Conservation (phyloP, 1,139 yeast genomes). For the Protomyces inundatus region DNA sequence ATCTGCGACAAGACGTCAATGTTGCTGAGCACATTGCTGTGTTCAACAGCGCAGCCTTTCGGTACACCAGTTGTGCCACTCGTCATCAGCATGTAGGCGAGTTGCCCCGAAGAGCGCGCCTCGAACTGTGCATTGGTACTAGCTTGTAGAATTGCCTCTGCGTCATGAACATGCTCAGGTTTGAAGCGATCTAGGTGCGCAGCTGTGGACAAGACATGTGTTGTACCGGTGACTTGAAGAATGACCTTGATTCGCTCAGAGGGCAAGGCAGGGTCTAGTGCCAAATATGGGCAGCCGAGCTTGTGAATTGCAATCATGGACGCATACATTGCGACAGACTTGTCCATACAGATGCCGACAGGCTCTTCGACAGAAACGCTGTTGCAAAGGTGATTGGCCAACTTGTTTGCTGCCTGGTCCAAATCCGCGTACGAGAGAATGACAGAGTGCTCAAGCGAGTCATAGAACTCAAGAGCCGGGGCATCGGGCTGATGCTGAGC, state of each 20-base stretch:
- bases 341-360: slow-evolving; percentile 28
- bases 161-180: background rate
- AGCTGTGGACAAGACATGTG: slow-evolving; percentile 2
- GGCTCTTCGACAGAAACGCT: background rate
- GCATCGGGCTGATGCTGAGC: background rate
- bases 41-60: slow-evolving; percentile 85
- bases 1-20: slow-evolving; percentile 27
- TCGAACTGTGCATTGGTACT: background rate
- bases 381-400: slow-evolving; percentile 8
- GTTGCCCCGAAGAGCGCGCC: slow-evolving; percentile 49
- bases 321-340: slow-evolving; percentile 30
- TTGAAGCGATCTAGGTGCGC: background rate
- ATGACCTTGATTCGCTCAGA: slow-evolving; percentile 16
- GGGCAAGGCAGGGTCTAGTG: slow-evolving; percentile 30
- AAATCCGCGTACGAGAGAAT: slow-evolving; percentile 25
- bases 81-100: slow-evolving; percentile 92
- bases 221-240: slow-evolving; percentile 4
- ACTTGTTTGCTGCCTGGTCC: background rate
- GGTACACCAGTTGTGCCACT: slow-evolving; percentile 98
- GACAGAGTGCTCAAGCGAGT: background rate
- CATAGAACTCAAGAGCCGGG: slow-evolving; percentile 14
- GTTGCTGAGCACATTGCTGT: slow-evolving; percentile 55
- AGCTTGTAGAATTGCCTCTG: background rate
- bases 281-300: slow-evolving; percentile 33
- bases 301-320: slow-evolving; percentile 30